Evolutionary conservation across 1,139 yeast genomes (phyloP).

Genomic region (Debaryomyces subglobosus): DNA sequence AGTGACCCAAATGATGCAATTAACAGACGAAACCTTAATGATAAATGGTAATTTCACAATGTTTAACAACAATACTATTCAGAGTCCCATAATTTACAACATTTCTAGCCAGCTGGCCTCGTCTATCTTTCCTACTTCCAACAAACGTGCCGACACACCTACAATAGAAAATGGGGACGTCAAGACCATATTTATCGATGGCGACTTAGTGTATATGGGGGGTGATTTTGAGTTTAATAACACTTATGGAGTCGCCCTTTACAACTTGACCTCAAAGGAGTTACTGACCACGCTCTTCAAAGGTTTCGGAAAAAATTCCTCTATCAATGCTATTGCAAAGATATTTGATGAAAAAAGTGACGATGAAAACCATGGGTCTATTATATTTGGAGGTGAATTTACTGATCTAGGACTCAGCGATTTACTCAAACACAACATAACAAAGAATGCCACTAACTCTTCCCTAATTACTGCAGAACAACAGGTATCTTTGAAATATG

Average conservation of each 20-base stretch:
- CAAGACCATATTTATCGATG: conserved; percentile 49
- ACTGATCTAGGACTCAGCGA: conserved; percentile 59
- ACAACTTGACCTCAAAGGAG: conserved; percentile 50
- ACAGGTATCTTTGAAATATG: conserved; percentile 64
- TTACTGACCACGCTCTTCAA: conserved; percentile 64
- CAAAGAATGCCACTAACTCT: conserved; percentile 31
- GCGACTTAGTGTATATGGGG: conserved; percentile 69
- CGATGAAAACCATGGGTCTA: conserved; percentile 34
- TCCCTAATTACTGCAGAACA: conserved; percentile 63
- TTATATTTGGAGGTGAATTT: conserved; percentile 83
- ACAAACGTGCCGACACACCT: conserved; percentile 27
- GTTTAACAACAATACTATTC: conserved; percentile 38
- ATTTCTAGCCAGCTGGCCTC: conserved; percentile 45
- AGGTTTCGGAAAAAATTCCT: conserved; percentile 70
- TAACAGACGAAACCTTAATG: conserved; percentile 36
- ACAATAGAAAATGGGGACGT: conserved; percentile 52
- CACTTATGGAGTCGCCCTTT: conserved; percentile 67
- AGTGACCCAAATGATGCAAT: conserved; percentile 30
- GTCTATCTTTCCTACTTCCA: conserved; percentile 32
- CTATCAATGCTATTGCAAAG: conserved; percentile 66
- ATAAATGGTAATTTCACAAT: conserved; percentile 47
- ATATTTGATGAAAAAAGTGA: conserved; percentile 40
- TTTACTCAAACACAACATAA: conserved; percentile 39
- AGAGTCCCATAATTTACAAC: conserved; percentile 60
- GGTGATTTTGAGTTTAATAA: conserved; percentile 67